Evolutionary conservation across 2,329 filamentous ascomycete species (phyloP), one percentile per base, ranked within the genome.

Genomic region (Colletotrichum destructivum): DNA sequence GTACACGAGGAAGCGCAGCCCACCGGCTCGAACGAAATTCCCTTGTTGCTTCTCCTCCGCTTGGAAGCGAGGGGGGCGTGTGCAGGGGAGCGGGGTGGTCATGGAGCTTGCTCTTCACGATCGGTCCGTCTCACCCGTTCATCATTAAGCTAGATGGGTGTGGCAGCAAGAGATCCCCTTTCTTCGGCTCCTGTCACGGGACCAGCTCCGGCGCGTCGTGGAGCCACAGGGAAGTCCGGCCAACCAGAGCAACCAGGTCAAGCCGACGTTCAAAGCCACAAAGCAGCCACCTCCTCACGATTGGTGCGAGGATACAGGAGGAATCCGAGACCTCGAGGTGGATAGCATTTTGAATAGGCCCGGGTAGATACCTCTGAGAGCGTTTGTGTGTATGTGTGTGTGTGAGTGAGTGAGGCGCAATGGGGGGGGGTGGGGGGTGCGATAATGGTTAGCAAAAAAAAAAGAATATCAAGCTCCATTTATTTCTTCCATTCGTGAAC

Each of bases 291-390:
- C 35, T 51, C 46, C 21, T 13, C n/a, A 26, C 35, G 13, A 49
- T 62, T 62, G 60, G 47, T 23, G 46, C 16, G n/a, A 51, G n/a
- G 60, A 21, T n/a, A 35, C 13, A 26, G 60, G 46, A 62, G 46
- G 44, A 62, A n/a, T 52, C 46, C 46, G 46, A 51, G 31, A 40
- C 60, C 31, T 52, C 31, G 21, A 16, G n/a, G 31, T 35, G n/a
- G n/a, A 57, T 40, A n/a, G 35, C n/a, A 40, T 7, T 23, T 21
- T 13, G 26, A 23, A 26, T 40, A 21, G 35, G 26, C 44, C 44
- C 23, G 9, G 52, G 13, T 47, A 7, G 23, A 52, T 49, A 8
- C 13, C 21, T 35, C 31, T 35, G 8, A 9, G 31, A 35, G 31
- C 31, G 31, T 35, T 35, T 35, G 31, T 35, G 11, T 35, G 9